Evolutionary conservation across 345 rosid genomes (phyloP).

Genomic region (Populus tremula): DNA sequence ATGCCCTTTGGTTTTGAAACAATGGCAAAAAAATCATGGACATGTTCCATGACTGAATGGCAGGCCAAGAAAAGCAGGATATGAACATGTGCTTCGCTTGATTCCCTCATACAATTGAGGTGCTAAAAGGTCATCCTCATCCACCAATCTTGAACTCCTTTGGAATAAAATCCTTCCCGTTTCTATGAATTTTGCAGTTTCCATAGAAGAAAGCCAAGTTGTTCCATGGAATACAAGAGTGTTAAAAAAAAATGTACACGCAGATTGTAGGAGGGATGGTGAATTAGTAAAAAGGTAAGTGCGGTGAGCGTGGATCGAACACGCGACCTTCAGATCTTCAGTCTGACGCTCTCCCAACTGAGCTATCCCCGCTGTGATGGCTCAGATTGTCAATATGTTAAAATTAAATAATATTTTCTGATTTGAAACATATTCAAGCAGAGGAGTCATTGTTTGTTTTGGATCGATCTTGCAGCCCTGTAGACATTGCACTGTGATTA

Average conservation of each 20-base stretch:
- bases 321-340: conserved; percentile 98
- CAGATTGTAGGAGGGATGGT: too few species aligned
- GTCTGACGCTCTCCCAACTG: conserved; percentile 96
- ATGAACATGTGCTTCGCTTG: neutral
- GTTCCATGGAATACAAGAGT: neutral
- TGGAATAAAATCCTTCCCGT: neutral
- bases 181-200: neutral
- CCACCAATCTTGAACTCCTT: neutral
- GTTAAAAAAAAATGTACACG: neutral
- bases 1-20: neutral
- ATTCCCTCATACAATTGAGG: neutral
- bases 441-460: neutral
- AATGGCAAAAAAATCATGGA: neutral
- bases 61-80: neutral
- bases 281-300: neutral
- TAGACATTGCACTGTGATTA: neutral
- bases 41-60: neutral
- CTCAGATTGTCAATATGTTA: neutral
- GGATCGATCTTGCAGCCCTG: neutral
- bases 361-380: conserved; percentile 65
- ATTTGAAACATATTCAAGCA: conserved; percentile 23
- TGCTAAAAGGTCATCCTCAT: neutral
- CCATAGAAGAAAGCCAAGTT: neutral
- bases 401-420: neutral
- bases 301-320: conserved; percentile 97